Evolutionary conservation across 768 basidiomycete genomes (phyloP).

Genomic region (Dentipellis fragilis): DNA sequence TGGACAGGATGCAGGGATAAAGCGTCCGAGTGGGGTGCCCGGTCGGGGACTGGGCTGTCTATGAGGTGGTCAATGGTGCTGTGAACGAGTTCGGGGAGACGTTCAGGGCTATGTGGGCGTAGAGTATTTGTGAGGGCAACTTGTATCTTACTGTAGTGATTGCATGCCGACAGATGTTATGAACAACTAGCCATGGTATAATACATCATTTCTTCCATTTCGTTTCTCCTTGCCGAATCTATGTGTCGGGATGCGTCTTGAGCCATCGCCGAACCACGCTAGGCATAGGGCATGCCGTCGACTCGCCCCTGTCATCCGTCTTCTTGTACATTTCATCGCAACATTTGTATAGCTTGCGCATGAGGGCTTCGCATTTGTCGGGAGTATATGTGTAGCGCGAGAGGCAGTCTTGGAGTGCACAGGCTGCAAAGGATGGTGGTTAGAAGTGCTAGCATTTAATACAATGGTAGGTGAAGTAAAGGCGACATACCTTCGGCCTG

Average conservation of each 20-base stretch:
- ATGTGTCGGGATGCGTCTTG: slow-evolving; percentile 32
- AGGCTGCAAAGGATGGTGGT: slow-evolving; percentile 32
- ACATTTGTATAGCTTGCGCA: slow-evolving; percentile 50
- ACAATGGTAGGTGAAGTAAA: too few species aligned
- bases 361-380: slow-evolving; percentile 44
- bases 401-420: slow-evolving; percentile 52
- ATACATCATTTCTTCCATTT: too few species aligned
- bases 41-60: slow-evolving; percentile 48
- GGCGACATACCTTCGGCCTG: slow-evolving; percentile 11
- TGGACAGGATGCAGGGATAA: slow-evolving; percentile 14
- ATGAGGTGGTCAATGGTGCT: slow-evolving; percentile 34
- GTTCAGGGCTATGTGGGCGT: slow-evolving; percentile 49
- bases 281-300: slow-evolving; percentile 53
- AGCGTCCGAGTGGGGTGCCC: slow-evolving; percentile 28
- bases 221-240: not conserved
- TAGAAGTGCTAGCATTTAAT: not conserved
- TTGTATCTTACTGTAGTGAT: too few species aligned
- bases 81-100: slow-evolving; percentile 45
- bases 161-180: too few species aligned
- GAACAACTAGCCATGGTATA: too few species aligned
- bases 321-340: slow-evolving; percentile 48
- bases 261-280: slow-evolving; percentile 49
- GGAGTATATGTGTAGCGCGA: slow-evolving; percentile 54
- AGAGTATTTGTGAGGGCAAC: not conserved
- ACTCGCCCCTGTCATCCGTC: slow-evolving; percentile 29